Base-by-base conservation (phyloP, 163 green algal genomes). In the Botryococcus braunii region DNA sequence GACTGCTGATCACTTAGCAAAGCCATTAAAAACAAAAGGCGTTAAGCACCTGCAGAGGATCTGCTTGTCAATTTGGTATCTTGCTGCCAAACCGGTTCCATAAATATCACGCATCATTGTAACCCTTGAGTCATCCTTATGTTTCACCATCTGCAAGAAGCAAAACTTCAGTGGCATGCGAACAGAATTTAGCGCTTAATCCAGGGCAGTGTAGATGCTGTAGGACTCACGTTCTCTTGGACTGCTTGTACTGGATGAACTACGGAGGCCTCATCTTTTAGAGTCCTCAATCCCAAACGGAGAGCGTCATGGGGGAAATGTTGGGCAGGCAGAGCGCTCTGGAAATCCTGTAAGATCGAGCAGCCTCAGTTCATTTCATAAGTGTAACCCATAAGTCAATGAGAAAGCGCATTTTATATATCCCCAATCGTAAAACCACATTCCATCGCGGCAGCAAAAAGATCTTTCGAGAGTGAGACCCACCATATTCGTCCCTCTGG, bases 21-120 rank as follows among this genome's bases (percentile, higher is more conserved):
- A n/a, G n/a, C n/a, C n/a, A n/a, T n/a, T n/a, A n/a, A n/a, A n/a
- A n/a, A n/a, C n/a, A n/a, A n/a, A n/a, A n/a, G n/a, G n/a, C n/a
- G n/a, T n/a, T n/a, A n/a, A n/a, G n/a, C n/a, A 90, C 75, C 81
- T 86, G 55, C 62, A 55, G n/a, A 96, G 75, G 13, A 96, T 92
- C 68, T 96, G 88, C 41, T 70, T 66, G 75, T 96, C 90, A 35
- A 96, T 92, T 47, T 84, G 69, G 62, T 91, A 76, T 29, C 80
- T 78, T 0, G 87, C 85, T 5, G 90, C 87, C n/a, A 95, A 75
- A 4, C 85, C 88, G 4, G 75, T 62, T 35, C 90, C 90, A 71
- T 96, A 96, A 0, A 94, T 41, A 36, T 92, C 82, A 0, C 74
- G 62, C 68, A 95, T 70, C 85, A 92, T 89, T 34, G 82, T 49